Base-by-base conservation (phyloP, 352 stramenopile genomes). In the Pythium folliculosum region DNA sequence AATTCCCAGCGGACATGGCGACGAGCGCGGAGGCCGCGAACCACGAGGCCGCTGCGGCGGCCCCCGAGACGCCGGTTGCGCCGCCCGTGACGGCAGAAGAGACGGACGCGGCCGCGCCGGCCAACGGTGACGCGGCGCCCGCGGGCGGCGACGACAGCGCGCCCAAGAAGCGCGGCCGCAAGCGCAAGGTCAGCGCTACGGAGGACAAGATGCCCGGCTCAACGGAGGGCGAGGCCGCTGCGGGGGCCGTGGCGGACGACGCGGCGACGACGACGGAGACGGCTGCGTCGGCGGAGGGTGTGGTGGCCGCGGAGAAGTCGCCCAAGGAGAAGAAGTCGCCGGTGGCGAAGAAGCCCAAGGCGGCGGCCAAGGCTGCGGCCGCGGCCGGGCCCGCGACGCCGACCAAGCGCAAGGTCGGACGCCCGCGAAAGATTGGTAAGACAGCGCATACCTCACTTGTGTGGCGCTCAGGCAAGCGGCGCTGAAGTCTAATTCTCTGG, bases 351-450 rank as follows among this genome's bases (percentile, higher is more conserved):
- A 67, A 74, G 30, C 14, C 59, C 53, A 69, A 60, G 53, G 47
- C 12, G 13, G 40, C 32, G 7, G 22, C 38, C 59, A 65, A 65
- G 48, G 21, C 23, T 22, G 48, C 60, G 50, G 17, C 50, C 35
- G 48, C 60, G 50, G 23, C 50, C 12, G n/a, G 49, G 13, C 8
- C 63, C 7, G 51, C 52, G 2, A 53, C 62, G 21, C n/a, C 56
- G 30, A 23, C 57, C 17, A 86, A 73, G 70, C 72, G 69, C 63
- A 76, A 49, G n/a, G 50, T 62, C 52, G 78, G 67, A 0, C 77
- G 77, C n/a, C 84, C 75, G 67, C 77, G 84, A 65, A 88, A 86
- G 62, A 60, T 51, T 16, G 63, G 70, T 78, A n/a, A 19, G 37
- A 12, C 27, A 65, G 16, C 30, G 59, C 10, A 32, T 48, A 3